Evolutionary conservation across 83 land plant genomes (phyloP), one percentile per base, ranked within the genome.

Genomic region (Thuja plicata): DNA sequence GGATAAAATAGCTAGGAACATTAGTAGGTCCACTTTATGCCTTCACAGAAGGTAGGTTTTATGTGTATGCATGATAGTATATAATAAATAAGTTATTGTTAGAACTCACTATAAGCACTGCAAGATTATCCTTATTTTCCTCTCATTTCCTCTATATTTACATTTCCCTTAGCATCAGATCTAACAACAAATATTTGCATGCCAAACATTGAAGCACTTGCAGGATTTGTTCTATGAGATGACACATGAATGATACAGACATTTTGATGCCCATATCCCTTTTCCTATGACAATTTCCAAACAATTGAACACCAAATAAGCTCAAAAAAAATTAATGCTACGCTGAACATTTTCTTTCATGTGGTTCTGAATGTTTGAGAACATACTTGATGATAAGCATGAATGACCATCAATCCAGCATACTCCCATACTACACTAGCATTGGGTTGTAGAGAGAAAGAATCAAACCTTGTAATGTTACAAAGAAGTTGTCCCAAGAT

Each of bases 201-300:
- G 41, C 99, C 99, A 94, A 99, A 98, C 99, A 98, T 98, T 17
- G 99, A 98, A 55, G 99, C 99, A 95, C 99, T 98, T n/a, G 99
- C 99, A 83, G 99, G 99, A 88, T 98, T 98, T 84, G 99, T 98
- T 54, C 99, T 99, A 89, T 98, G 99, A 41, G 99, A 99, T 2
- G 99, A 98, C 35, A 94, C 95, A 38, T 99, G 99, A 74, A 98
- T 98, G 57, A 98, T 98, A 93, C 99, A 98, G 54, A 98, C 99
- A 92, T 97, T 90, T 55, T 99, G 92, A 86, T 98, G 97, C 66
- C 80, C 85, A 57, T 98, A 99, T 86, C 99, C 99, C 91, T 96
- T 92, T 89, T 98, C 81, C 99, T 97, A 89, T 86, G 50, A 62
- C 87, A 91, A 43, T 60, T 38, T 34, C 40, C 32, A 52, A 32